phyloP scores from a whole-genome alignment of 176 grass and related monocot genomes.

The Ensete ventricosum region DNA sequence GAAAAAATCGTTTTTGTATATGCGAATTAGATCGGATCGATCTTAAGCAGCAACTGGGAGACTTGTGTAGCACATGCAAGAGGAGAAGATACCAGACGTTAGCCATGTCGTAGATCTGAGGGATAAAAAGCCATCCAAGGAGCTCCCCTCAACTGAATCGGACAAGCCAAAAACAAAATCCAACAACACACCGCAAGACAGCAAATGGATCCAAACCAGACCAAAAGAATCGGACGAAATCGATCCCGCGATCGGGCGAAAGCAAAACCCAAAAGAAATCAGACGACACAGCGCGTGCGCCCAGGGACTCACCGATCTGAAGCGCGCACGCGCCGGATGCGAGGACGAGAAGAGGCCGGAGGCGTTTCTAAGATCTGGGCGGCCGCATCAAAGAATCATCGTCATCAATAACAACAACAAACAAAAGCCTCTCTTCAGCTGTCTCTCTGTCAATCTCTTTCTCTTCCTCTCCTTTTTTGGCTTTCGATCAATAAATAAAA shows the following conservation, averaged over 20 bases:
- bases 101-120: neutral
- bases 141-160: neutral
- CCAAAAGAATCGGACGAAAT: neutral
- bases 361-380: slow-evolving; percentile 46
- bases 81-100: neutral
- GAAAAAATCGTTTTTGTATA: neutral
- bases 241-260: neutral
- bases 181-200: neutral
- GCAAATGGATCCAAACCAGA: neutral
- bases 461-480: slow-evolving; percentile 20
- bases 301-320: slow-evolving; percentile 35
- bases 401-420: neutral
- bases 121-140: neutral
- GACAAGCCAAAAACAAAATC: neutral
- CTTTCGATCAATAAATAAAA: slow-evolving; percentile 18
- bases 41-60: neutral
- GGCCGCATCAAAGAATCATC: slow-evolving; percentile 52
- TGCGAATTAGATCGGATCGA: neutral
- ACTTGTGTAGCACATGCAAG: neutral
- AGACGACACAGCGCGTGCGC: neutral
- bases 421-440: too few species aligned
- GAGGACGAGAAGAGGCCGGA: slow-evolving; percentile 14
- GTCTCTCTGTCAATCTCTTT: slow-evolving; percentile 18
- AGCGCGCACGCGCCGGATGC: slow-evolving; percentile 15
- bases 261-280: neutral